Evolutionary conservation across 2,329 filamentous ascomycete genomes (phyloP).

Genomic region (Beauveria caledonica): DNA sequence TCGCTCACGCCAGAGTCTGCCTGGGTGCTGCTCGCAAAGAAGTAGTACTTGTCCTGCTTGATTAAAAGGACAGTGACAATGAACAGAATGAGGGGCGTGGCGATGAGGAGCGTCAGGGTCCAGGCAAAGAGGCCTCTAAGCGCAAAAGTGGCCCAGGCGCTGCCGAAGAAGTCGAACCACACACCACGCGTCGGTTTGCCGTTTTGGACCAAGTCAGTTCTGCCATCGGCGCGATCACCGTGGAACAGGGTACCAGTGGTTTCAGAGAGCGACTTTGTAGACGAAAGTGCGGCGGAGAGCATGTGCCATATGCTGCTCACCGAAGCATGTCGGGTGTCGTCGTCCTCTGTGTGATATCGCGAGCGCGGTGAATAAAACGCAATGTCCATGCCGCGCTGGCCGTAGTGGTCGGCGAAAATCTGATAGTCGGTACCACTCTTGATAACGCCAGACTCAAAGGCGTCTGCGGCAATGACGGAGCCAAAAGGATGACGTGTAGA

Average conservation of each 20-base stretch:
- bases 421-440: slow-evolving; percentile 85
- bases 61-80: slow-evolving; percentile 60
- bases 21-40: slow-evolving; percentile 58
- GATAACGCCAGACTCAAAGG: slow-evolving; percentile 71
- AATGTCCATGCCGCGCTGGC: slow-evolving; percentile 81
- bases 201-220: slow-evolving; percentile 54
- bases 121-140: slow-evolving; percentile 81
- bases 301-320: slow-evolving; percentile 77
- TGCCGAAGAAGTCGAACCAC: slow-evolving; percentile 91
- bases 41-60: slow-evolving; percentile 75
- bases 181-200: slow-evolving; percentile 63
- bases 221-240: slow-evolving; percentile 45
- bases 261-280: slow-evolving; percentile 61
- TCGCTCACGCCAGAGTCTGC: slow-evolving; percentile 50
- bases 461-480: slow-evolving; percentile 72
- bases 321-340: slow-evolving; percentile 75
- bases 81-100: slow-evolving; percentile 65
- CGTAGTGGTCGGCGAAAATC: slow-evolving; percentile 68
- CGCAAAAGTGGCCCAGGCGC: slow-evolving; percentile 66
- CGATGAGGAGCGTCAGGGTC: slow-evolving; percentile 74
- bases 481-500: slow-evolving; percentile 70
- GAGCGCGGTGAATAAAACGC: slow-evolving; percentile 84
- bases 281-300: slow-evolving; percentile 74
- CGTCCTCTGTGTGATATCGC: slow-evolving; percentile 84
- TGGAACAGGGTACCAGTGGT: slow-evolving; percentile 60